Percentiles rank a stretch among this genome's conserved stretches.
phyloP scores from a whole-genome alignment of 2,329 filamentous ascomycete species.

The Aureobasidium sp. region DNA sequence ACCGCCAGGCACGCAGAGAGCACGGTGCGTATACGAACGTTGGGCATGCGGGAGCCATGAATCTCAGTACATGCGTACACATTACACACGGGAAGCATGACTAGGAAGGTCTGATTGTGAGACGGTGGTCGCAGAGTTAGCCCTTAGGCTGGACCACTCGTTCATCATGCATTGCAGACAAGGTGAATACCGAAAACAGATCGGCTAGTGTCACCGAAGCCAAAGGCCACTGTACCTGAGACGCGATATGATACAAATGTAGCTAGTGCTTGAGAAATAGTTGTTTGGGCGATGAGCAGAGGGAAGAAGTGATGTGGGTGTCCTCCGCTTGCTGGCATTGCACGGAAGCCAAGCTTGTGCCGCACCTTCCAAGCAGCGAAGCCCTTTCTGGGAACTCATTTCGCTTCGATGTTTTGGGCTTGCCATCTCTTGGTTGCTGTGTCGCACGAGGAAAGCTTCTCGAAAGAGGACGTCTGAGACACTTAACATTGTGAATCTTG shows the following conservation, averaged over 20 bases:
- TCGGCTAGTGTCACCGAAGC: background rate
- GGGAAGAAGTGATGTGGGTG: background rate
- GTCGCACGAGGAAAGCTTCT: slow-evolving; percentile 7
- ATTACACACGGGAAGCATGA: slow-evolving; percentile 4
- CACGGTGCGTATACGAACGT: slow-evolving; percentile 9
- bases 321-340: slow-evolving; percentile 2
- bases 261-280: slow-evolving; percentile 2
- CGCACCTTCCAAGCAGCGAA: slow-evolving; percentile 4
- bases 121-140: slow-evolving; percentile 6
- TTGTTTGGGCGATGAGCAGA: background rate
- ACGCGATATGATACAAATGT: background rate
- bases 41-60: slow-evolving; percentile 6
- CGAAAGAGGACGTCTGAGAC: slow-evolving; percentile 5
- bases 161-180: background rate
- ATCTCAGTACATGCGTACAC: background rate
- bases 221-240: background rate
- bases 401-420: slow-evolving; percentile 7
- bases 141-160: slow-evolving; percentile 8
- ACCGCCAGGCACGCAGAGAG: slow-evolving; percentile 12
- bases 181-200: background rate
- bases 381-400: slow-evolving; percentile 8
- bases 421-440: background rate
- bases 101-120: slow-evolving; percentile 9
- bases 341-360: slow-evolving; percentile 1
- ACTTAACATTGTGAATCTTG: background rate